Conservation (phyloP, 192 early-diverging fungal species). For the Fimicolochytrium jonesii region DNA sequence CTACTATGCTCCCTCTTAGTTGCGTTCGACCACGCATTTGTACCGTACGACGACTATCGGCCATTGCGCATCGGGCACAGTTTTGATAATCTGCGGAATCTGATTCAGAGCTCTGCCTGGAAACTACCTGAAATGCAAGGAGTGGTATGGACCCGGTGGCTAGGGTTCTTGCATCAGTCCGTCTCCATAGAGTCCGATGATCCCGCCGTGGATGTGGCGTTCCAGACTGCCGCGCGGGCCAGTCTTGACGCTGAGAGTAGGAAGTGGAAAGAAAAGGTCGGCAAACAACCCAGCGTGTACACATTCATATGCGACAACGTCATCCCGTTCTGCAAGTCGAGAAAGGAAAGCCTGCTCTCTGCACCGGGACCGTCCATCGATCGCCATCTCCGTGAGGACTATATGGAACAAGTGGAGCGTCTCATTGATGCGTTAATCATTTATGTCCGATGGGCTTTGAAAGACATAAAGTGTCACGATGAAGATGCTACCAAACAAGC, state of each 20-base stretch:
- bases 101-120: constrained; percentile 4
- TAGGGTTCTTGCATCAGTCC: constrained; percentile 1
- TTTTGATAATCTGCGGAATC: too few species aligned
- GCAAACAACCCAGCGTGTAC: constrained; percentile 1
- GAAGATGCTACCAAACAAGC: constrained; percentile 9
- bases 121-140: constrained; percentile 1
- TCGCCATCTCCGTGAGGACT: constrained; percentile 7
- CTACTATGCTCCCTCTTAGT: constrained; percentile 7
- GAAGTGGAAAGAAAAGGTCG: constrained; percentile 14
- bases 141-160: constrained; percentile 17
- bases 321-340: constrained; percentile 9
- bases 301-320: constrained; percentile 9
- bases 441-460: constrained; percentile 7
- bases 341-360: not conserved
- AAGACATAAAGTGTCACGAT: constrained; percentile 18
- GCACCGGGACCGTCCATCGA: not conserved
- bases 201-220: not conserved
- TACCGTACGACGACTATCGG: too few species aligned
- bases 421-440: constrained; percentile 8
- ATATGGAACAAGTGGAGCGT: constrained; percentile 1
- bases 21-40: too few species aligned
- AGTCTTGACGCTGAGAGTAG: not conserved
- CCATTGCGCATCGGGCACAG: too few species aligned
- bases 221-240: not conserved
- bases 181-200: not conserved